Base-by-base conservation (phyloP, 495 filamentous ascomycete species). In the Penicillium riverlandense region DNA sequence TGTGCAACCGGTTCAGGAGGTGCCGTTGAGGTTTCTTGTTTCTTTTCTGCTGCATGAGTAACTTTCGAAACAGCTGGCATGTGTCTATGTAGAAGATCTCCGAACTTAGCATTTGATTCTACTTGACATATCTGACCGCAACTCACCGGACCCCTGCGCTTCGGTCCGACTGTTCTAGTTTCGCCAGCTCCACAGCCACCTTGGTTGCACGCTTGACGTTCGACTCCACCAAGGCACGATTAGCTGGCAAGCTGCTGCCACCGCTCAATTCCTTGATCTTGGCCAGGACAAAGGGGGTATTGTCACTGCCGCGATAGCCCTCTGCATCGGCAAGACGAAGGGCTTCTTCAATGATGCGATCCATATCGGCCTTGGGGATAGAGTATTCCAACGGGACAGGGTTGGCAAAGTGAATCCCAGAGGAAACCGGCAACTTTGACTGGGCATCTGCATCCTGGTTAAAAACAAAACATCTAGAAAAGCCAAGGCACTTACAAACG, bases 201-300 rank as follows among this genome's bases (percentile, higher is more conserved):
- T 77, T 83, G 7, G 89, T 80, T 28, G 88, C 91, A 47, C 85
- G 73, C 45, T 74, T 71, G 34, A 95, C 89, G 56, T 96, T 98
- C 2, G 79, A 76, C 55, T 82, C 76, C 12, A 96, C 79, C 53
- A 97, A 67, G 9, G 79, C 85, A 49, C 75, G 74, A 54, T 98
- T 98, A 7, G 89, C 83, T 1, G 65, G 55, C 14, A 92, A 73
- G 48, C 85, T 90, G 49, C 70, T 77, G 2, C 82, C 86, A 10
- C 78, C 65, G 4, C 84, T 95, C 38, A 95, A 67, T 47, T 92
- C 78, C 54, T 85, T 84, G 56, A 98, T 91, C 57, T 83, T 85
- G 9, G 61, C 62, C 2, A 98, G 72, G 41, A 97, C 82, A 53
- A 86, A 97, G 1, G 92, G 92, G 0, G 92, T 98, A 53, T 94